Base-by-base conservation (phyloP, 2,329 filamentous ascomycete genomes). In the Aspergillus novofumigatus region DNA sequence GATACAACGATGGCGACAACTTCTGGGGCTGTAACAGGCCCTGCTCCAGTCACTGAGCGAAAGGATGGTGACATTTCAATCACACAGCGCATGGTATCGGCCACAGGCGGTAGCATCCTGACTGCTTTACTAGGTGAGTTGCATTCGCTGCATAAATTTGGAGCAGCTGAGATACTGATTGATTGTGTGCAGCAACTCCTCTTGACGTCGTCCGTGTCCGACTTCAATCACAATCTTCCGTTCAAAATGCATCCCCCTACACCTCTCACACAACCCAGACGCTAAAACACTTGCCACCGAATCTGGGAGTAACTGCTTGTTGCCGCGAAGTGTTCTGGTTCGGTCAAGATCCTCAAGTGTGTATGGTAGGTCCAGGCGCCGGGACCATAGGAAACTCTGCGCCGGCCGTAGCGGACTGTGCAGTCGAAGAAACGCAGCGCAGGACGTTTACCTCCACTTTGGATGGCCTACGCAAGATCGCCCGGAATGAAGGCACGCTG, bases 291-390 rank as follows among this genome's bases (percentile, higher is more conserved):
- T 83, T 94, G 51, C 91, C 91, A 55, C 86, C 89, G 29, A 91
- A 93, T 68, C 84, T 97, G 51, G 94, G 94, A 59, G 91, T 97
- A 54, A 96, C 92, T 17, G 87, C 92, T 42, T 99, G 94, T 76
- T 99, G 94, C 72, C 87, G 94, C 59, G 93, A 99, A 74, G 93
- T 99, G 38, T 99, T 97, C 75, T 99, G 96, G 81, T 86, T 93
- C 62, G 92, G 91, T 64, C 92, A 95, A 70, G 90, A 88, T 72
- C 84, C 87, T 25, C 88, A 91, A 57, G 86, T 89, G 62, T 96
- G 92, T 71, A 80, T 96, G 60, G 89, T 89, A n/a, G 84, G 84
- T 59, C 56, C 70, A 26, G 57, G 66, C 58, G 51, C 63, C 53
- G 52, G 67, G 67, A 56, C 77, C 71, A 54, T 77, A 80, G 49